These are phyloP conservation scores for Boletus bicolor DNA, from an alignment of 768 basidiomycete species.

Conservation along the genomic window DNA sequence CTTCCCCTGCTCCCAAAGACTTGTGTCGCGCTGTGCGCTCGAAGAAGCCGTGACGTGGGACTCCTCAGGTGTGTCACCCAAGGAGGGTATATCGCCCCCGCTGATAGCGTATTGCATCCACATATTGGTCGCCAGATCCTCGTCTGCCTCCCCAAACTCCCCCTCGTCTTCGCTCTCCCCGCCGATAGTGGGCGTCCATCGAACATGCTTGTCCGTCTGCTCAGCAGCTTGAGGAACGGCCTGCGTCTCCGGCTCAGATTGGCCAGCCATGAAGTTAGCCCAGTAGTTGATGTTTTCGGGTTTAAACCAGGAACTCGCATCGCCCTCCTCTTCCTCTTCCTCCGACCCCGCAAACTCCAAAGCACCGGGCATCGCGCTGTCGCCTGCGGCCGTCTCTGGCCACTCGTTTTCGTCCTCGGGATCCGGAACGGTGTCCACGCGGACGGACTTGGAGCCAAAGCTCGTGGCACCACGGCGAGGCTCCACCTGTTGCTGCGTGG, in stretches of 20 bases:
- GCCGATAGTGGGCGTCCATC: slow-evolving; percentile 23
- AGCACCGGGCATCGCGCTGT: slow-evolving; percentile 5
- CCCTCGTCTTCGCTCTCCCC: slow-evolving; percentile 27
- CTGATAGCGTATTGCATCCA: slow-evolving; percentile 33
- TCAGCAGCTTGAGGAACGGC: slow-evolving; percentile 1
- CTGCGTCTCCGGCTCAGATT: slow-evolving; percentile 8
- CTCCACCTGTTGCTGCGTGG: slow-evolving; percentile 6
- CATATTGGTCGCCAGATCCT: slow-evolving; percentile 17
- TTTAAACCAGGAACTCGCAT: slow-evolving; percentile 23
- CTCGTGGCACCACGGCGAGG: slow-evolving; percentile 5
- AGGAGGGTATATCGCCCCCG: slow-evolving; percentile 20
- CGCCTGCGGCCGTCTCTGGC: background rate
- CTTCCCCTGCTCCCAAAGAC: slow-evolving; percentile 25
- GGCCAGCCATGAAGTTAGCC: slow-evolving; percentile 26
- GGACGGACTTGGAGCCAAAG: slow-evolving; percentile 9
- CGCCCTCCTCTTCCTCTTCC: slow-evolving; percentile 16
- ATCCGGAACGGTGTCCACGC: slow-evolving; percentile 15
- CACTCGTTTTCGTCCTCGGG: slow-evolving; percentile 16
- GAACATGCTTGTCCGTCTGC: slow-evolving; percentile 18
- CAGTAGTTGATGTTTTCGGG: slow-evolving; percentile 28
- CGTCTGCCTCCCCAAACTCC: slow-evolving; percentile 12
- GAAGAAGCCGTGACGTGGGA: slow-evolving; percentile 1
- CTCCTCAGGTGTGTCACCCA: slow-evolving; percentile 4
- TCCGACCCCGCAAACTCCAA: slow-evolving; percentile 2
- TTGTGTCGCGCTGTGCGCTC: slow-evolving; percentile 4